A percentile compares a stretch with the other conserved stretches of the same genome.
These are phyloP conservation scores for Nicotiana sylvestris DNA, from an alignment of 257 asterid genomes.

Conservation along the genomic window DNA sequence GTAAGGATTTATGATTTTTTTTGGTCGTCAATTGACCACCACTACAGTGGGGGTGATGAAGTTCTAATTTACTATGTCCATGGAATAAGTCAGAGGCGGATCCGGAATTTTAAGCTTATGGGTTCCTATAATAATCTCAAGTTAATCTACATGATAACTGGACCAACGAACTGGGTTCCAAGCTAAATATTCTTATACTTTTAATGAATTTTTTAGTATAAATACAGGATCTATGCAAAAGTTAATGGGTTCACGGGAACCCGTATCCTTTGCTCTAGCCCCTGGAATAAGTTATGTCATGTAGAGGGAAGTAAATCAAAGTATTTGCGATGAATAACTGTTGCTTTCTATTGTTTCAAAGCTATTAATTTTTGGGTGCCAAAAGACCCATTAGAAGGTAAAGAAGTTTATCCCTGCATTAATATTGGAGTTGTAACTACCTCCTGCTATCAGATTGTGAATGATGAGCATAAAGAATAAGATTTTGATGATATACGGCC, in stretches of 20 bases:
- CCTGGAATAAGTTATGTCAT: neutral
- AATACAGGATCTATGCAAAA: too few relatives aligned
- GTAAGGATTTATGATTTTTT: conserved; percentile 30
- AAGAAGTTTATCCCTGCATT: neutral
- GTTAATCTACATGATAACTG: too few relatives aligned
- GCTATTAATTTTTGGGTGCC: neutral
- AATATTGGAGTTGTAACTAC: neutral
- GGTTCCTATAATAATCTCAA: too few relatives aligned
- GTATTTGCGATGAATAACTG: neutral
- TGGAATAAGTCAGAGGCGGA: neutral
- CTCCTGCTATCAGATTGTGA: neutral
- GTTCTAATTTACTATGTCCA: neutral
- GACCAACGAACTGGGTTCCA: too few relatives aligned
- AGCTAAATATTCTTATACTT: too few relatives aligned
- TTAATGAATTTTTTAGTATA: too few relatives aligned
- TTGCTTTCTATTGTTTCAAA: neutral
- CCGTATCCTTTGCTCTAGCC: too few relatives aligned
- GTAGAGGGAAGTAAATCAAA: neutral
- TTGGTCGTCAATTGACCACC: neutral
- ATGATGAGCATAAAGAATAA: neutral
- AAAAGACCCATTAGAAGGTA: neutral
- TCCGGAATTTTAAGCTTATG: too few relatives aligned
- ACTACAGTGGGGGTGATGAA: neutral
- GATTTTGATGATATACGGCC: neutral
- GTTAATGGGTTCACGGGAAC: too few relatives aligned